Evolutionary conservation across 2,329 filamentous ascomycete species (phyloP).

Genomic region (Venturia asperata): DNA sequence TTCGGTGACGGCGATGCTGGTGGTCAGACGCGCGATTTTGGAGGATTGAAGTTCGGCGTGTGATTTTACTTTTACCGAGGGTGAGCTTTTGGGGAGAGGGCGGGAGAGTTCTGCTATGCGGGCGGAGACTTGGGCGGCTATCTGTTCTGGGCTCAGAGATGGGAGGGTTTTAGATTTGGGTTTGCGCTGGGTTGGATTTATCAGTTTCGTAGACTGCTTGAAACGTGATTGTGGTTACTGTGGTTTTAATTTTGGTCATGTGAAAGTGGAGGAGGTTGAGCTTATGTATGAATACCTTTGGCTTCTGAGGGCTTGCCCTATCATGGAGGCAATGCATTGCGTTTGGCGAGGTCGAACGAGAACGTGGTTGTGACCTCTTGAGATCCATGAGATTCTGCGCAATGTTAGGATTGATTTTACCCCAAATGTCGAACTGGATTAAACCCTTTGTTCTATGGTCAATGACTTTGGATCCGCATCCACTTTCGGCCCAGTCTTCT

Average conservation of each 20-base stretch:
- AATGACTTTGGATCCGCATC: neutral
- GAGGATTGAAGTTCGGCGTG: slow-evolving; percentile 11
- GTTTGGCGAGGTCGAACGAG: slow-evolving; percentile 4
- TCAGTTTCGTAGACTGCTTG: no score
- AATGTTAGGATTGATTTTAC: neutral
- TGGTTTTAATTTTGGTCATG: neutral
- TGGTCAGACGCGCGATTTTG: slow-evolving; percentile 19
- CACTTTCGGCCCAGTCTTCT: neutral
- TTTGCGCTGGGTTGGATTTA: neutral
- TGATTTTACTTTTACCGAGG: slow-evolving; percentile 17
- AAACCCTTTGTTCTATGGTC: neutral
- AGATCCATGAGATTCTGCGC: neutral
- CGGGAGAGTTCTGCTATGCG: slow-evolving; percentile 15
- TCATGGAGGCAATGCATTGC: neutral
- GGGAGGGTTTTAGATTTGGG: neutral
- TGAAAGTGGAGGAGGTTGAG: neutral
- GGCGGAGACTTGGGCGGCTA: slow-evolving; percentile 15
- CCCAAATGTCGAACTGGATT: neutral
- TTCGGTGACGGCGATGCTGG: slow-evolving; percentile 17
- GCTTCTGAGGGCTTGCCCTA: neutral
- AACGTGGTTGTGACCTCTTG: neutral
- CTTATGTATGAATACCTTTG: neutral
- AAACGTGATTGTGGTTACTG: neutral
- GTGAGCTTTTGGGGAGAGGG: neutral
- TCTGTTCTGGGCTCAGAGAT: neutral